Conservation (phyloP, 805 yeast species). For the Kazachstania martiniae region DNA sequence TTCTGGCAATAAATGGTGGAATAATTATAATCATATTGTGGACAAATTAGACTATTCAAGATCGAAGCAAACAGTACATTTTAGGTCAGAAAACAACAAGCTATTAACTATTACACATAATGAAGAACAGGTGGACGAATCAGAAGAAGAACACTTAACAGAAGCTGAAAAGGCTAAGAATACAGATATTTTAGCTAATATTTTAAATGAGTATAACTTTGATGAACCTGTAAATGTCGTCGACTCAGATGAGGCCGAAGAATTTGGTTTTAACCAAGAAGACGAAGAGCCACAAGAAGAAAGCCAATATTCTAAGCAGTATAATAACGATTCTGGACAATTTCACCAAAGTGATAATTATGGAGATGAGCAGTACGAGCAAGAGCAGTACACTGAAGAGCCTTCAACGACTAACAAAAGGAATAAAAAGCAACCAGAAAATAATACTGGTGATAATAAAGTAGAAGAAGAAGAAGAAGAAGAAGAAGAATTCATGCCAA, state of each 20-base stretch:
- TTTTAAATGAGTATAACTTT: slow-evolving; percentile 41
- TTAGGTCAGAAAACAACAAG: not conserved
- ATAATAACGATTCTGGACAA: slow-evolving; percentile 1
- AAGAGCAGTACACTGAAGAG: not conserved
- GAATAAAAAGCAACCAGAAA: slow-evolving; percentile 1
- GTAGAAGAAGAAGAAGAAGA: slow-evolving; percentile 23
- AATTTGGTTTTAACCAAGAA: slow-evolving; percentile 31
- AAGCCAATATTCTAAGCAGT: not conserved
- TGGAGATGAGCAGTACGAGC: not conserved
- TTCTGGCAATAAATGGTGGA: slow-evolving; percentile 62
- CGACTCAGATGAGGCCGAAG: slow-evolving; percentile 32
- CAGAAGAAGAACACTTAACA: slow-evolving; percentile 27
- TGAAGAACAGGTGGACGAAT: slow-evolving; percentile 10
- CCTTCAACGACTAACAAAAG: not conserved
- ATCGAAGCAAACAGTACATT: slow-evolving; percentile 9
- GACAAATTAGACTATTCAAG: slow-evolving; percentile 40
- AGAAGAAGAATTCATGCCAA: slow-evolving; percentile 44
- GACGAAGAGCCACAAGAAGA: slow-evolving; percentile 27
- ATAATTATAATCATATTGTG: slow-evolving; percentile 67
- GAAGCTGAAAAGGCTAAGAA: slow-evolving; percentile 35
- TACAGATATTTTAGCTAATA: slow-evolving; percentile 35
- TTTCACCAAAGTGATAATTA: slow-evolving; percentile 1
- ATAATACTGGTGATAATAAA: slow-evolving; percentile 15
- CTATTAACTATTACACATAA: slow-evolving; percentile 2
- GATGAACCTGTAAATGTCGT: slow-evolving; percentile 38